phyloP scores from a whole-genome alignment of 192 early-diverging fungal genomes.

The Entophlyctis helioformis region DNA sequence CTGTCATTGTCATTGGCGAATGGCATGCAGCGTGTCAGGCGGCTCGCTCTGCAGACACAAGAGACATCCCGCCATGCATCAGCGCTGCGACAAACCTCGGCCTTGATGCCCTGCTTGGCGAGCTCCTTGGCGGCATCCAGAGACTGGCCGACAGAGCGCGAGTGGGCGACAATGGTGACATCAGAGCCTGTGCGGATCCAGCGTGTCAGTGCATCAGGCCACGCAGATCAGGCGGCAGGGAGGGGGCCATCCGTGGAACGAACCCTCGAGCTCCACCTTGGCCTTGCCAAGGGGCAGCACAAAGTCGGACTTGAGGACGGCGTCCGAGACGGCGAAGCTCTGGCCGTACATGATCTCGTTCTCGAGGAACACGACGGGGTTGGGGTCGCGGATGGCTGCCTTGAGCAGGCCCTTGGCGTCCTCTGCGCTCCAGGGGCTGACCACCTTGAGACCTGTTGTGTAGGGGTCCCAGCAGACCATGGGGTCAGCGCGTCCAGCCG shows the following conservation, averaged over 20 bases:
- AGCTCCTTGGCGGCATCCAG: slow-evolving; percentile 82
- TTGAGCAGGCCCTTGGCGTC: slow-evolving; percentile 96
- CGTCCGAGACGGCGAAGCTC: slow-evolving; percentile 72
- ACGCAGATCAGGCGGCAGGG: no score
- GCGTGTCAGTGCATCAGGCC: no score
- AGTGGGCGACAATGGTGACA: slow-evolving; percentile 90
- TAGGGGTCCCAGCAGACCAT: no score
- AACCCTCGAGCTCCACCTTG: slow-evolving; percentile 63
- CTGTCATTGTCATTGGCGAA: no score
- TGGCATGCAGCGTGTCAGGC: background rate
- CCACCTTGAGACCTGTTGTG: slow-evolving; percentile 94
- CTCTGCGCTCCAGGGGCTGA: slow-evolving; percentile 90
- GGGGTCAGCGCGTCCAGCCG: no score
- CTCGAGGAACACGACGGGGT: slow-evolving; percentile 92
- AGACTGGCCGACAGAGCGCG: slow-evolving; percentile 71
- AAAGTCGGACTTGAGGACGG: slow-evolving; percentile 66
- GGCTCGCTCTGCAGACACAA: background rate
- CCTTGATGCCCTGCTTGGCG: slow-evolving; percentile 55
- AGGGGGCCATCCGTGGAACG: no score
- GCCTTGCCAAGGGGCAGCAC: slow-evolving; percentile 91
- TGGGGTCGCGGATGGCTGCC: slow-evolving; percentile 95
- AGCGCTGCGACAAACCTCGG: slow-evolving; percentile 8
- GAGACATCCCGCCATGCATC: background rate
- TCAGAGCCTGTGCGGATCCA: slow-evolving; percentile 53
- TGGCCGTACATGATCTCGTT: slow-evolving; percentile 98